Base-by-base conservation (phyloP, 176 grass and related monocot species). In the Aegilops tauschii region DNA sequence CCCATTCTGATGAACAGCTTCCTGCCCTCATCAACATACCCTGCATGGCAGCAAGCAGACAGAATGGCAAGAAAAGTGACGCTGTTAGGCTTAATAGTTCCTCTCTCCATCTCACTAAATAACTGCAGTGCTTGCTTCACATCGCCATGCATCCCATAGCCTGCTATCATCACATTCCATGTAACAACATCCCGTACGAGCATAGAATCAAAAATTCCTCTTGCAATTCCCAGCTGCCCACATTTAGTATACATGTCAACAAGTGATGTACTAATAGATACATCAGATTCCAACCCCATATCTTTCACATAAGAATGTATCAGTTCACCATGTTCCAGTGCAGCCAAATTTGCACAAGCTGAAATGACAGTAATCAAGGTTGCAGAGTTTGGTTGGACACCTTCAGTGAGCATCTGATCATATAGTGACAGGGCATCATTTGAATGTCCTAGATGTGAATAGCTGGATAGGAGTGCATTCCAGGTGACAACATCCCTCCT, bases 121-220 rank as follows among this genome's bases (percentile, higher is more conserved):
- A 95, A 72, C 31, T 87, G 28, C 36, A 95, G 74, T 83, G 93
- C 88, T 83, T 93, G 77, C 81, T 87, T 87, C 36, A 52, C 86
- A 80, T 87, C 59, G 0, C 93, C 91, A 93, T 95, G 88, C 76
- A 95, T 95, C 37, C 93, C 88, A 47, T 95, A 95, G 10, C 90
- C 91, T 66, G 93, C 91, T 71, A 95, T 91, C 91, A 95, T 95
- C 30, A 91, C 93, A 65, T 95, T 95, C 93, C 93, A 95, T 29
- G 91, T 78, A 79, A 95, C 88, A 79, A 77, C 78, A 89, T 95
- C 93, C n/a, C 21, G 89, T 66, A 89, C 79, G 61, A 90, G 50
- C 88, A 95, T 89, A 70, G 84, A 93, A 85, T 93, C 81, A 80
- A 93, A 95, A 67, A 91, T 37, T 34, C 34, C 42, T 87, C 91